These are phyloP conservation scores for Eutrema japonicum DNA, from an alignment of 345 rosid species.

Conservation along the genomic window DNA sequence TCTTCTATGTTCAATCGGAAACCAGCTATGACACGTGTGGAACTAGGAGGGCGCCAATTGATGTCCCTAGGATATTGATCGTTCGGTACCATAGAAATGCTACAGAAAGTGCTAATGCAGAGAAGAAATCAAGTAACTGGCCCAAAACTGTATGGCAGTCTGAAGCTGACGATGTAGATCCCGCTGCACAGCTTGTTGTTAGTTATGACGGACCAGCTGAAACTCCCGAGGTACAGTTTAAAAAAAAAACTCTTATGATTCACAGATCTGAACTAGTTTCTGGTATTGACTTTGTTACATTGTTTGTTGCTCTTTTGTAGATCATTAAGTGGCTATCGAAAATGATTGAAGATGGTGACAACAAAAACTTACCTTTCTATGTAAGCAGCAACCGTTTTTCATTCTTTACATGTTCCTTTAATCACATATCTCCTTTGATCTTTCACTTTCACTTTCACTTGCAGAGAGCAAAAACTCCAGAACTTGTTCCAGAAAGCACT, in stretches of 20 bases:
- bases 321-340: constrained; percentile 75
- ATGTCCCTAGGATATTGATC: constrained; percentile 78
- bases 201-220: constrained; percentile 77
- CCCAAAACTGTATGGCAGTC: constrained; percentile 61
- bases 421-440: constrained; percentile 15
- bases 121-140: constrained; percentile 54
- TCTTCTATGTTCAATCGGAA: constrained; percentile 83
- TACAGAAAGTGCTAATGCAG: constrained; percentile 51
- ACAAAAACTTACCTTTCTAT: constrained; percentile 75
- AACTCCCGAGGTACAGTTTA: constrained; percentile 59
- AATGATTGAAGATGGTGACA: constrained; percentile 86
- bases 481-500: constrained; percentile 76
- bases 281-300: constrained; percentile 1
- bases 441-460: constrained; percentile 25
- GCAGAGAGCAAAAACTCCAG: constrained; percentile 82
- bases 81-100: constrained; percentile 81
- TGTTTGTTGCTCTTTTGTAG: constrained; percentile 48
- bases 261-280: constrained; percentile 4
- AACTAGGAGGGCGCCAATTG: constrained; percentile 68
- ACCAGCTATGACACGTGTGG: constrained; percentile 89
- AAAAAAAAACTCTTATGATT: neutral
- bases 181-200: constrained; percentile 90
- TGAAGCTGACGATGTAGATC: constrained; percentile 65
- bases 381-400: constrained; percentile 47
- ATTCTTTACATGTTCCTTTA: constrained; percentile 5